phyloP scores from a whole-genome alignment of 2,329 filamentous ascomycete genomes.

The Aspergillus persii region DNA sequence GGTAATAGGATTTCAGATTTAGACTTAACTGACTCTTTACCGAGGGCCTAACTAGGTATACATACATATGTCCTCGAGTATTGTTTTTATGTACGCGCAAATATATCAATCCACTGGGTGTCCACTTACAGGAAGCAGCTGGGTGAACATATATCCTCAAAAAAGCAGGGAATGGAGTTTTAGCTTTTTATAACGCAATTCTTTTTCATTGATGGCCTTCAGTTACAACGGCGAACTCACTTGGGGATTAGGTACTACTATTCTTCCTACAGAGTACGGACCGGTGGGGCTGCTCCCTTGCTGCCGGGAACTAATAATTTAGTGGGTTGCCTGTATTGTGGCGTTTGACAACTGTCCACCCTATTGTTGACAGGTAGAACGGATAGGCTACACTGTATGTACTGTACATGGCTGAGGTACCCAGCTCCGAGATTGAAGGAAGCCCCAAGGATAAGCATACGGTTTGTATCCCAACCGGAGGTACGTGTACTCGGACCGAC shows the following conservation, averaged over 20 bases:
- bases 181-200: no score
- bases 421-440: not conserved
- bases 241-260: not conserved
- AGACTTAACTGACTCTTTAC: not conserved
- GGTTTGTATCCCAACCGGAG: not conserved
- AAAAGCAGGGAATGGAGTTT: no score
- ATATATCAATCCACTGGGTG: no score
- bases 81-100: no score
- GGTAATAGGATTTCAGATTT: not conserved
- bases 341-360: slow-evolving; percentile 1
- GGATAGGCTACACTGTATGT: not conserved
- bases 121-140: no score
- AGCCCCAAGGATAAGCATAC: not conserved
- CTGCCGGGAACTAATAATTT: not conserved
- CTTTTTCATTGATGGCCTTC: not conserved
- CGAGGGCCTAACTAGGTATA: no score
- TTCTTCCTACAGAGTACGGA: not conserved
- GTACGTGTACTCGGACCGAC: not conserved
- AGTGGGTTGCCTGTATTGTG: not conserved
- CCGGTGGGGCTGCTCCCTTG: not conserved
- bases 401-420: no score
- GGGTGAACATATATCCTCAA: no score
- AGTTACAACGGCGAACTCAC: not conserved
- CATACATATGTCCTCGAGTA: no score
- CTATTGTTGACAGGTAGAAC: slow-evolving; percentile 2